Evolutionary conservation across 805 yeast species (phyloP), one percentile per base, ranked within the genome.

Genomic region (Candida adriatica): DNA sequence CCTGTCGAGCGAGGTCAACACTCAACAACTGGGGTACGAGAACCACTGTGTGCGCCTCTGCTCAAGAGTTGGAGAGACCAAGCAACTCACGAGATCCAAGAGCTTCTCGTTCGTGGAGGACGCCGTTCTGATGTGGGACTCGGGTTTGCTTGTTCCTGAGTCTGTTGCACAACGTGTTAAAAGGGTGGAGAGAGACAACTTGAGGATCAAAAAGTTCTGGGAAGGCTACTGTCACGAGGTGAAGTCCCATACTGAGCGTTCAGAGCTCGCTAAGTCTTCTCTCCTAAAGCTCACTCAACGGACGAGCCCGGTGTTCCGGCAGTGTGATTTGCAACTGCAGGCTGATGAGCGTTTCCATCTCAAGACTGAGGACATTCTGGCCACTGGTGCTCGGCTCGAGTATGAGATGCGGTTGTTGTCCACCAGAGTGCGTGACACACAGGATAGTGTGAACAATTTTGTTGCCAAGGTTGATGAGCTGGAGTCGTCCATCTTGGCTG

Each of bases 401-500:
- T 82, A 82, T 51, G 90, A 82, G 48, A 59, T 76, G 27, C 56
- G 81, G 14, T 58, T 77, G 25, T 53, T 82, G 18, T 67, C 67
- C 19, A 67, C 70, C 15, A 75, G 80, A 42, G 67, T 82, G 28
- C 66, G 72, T 26, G 92, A 82, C 44, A 78, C 80, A 6, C 83
- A 78, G 43, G 77, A 75, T 17, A 66, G 76, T 27, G 64, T 74
- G 34, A 58, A 63, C 27, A 51, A 63, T 22, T 72, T 73, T 53
- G 58, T 52, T 8, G 26, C 45, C 13, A 60, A 62, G 41, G 62
- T 66, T 22, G 55, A 44, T 14, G 31, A 39, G 5, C 37, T 66
- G 27, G 69, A 65, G 27, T 23, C 34, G 2, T 20, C 42, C 1
- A 39, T 49, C 4, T 17, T 27, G 30, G 38, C 40, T 2, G 13